Evolutionary conservation across 305 asterid species (phyloP), one percentile per base, ranked within the genome.

Genomic region (Fraxinus albicans): DNA sequence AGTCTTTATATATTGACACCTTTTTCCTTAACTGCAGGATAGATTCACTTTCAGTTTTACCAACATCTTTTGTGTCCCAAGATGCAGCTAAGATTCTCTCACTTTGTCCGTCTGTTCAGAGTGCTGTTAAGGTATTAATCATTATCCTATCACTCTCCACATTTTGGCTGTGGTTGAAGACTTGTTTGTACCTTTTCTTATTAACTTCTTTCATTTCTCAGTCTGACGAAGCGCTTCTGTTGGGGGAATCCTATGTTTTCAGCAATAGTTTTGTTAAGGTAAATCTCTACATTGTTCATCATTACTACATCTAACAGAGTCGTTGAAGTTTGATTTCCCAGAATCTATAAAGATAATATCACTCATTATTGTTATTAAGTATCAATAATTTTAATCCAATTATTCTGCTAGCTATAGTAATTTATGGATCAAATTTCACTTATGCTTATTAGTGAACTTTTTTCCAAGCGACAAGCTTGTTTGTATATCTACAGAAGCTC

Each of bases 11-110:
- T 50, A 44, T 44, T 50, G 38, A 6, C 23, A 35, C 12, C 33
- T 25, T 80, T 50, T 70, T 33, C 33, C 13, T 70, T 5, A 67
- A 82, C 76, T 87, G 87, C 96, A 96, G 99, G 99, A 85, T 96
- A 85, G 95, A 92, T 88, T 90, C 98, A 19, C 97, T 96, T 79
- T 91, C 97, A 42, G 94, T 93, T 77, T 90, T 96, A 82, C 98
- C 99, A 60, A 31, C 94, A 83, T 92, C 98, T 79, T 93, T 96
- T 91, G 87, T 88, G 82, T 87, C 92, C 77, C 95, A 90, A 88
- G 99, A 96, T 88, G 97, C 98, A 77, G 89, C 91, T 31, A 95
- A 90, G 91, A 89, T 96, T 84, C 93, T 96, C 77, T 92, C 95
- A 80, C 92, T 92, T 33, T 95, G 97, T 81, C 94, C 97, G 33